Evolutionary conservation across 352 stramenopile genomes (phyloP).

Genomic region (Phytophthora citrophthora): DNA sequence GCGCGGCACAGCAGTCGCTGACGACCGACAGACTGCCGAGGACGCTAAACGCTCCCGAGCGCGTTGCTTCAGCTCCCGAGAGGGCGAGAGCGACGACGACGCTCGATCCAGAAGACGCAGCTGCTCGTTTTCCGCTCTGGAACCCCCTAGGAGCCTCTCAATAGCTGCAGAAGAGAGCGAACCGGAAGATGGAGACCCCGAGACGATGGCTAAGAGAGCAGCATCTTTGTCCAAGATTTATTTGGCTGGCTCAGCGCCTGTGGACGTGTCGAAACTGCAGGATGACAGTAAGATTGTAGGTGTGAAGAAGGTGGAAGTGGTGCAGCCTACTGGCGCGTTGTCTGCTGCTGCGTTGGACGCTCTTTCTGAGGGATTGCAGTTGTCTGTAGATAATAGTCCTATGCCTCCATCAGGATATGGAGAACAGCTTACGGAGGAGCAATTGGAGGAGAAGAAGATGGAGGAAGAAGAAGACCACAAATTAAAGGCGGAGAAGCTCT

Average conservation of each 20-base stretch:
- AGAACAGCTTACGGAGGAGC: slow-evolving; percentile 69
- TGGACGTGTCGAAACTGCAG: slow-evolving; percentile 83
- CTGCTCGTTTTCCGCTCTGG: slow-evolving; percentile 70
- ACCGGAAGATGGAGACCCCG: slow-evolving; percentile 37
- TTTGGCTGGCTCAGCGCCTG: slow-evolving; percentile 76
- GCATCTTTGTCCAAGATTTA: slow-evolving; percentile 88
- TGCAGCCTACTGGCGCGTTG: slow-evolving; percentile 76
- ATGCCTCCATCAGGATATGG: slow-evolving; percentile 23
- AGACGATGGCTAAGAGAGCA: slow-evolving; percentile 67
- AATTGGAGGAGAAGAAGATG: slow-evolving; percentile 89
- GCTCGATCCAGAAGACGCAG: slow-evolving; percentile 48
- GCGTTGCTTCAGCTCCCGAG: slow-evolving; percentile 58
- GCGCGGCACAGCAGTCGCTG: neutral
- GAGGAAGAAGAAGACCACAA: slow-evolving; percentile 89
- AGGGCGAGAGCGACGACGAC: slow-evolving; percentile 9
- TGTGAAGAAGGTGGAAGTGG: slow-evolving; percentile 77
- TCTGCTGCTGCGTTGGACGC: slow-evolving; percentile 81
- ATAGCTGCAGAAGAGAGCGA: slow-evolving; percentile 6
- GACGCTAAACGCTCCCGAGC: slow-evolving; percentile 39
- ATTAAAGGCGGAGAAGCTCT: slow-evolving; percentile 76
- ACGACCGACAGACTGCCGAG: slow-evolving; percentile 14
- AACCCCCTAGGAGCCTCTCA: slow-evolving; percentile 11
- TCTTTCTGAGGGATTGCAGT: slow-evolving; percentile 75
- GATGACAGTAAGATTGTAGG: slow-evolving; percentile 79
- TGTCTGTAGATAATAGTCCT: slow-evolving; percentile 68